Percentiles rank a stretch among this genome's conserved stretches.
Evolutionary conservation across 2,329 filamentous ascomycete species (phyloP).

Genomic region (Lizonia empirigonia): DNA sequence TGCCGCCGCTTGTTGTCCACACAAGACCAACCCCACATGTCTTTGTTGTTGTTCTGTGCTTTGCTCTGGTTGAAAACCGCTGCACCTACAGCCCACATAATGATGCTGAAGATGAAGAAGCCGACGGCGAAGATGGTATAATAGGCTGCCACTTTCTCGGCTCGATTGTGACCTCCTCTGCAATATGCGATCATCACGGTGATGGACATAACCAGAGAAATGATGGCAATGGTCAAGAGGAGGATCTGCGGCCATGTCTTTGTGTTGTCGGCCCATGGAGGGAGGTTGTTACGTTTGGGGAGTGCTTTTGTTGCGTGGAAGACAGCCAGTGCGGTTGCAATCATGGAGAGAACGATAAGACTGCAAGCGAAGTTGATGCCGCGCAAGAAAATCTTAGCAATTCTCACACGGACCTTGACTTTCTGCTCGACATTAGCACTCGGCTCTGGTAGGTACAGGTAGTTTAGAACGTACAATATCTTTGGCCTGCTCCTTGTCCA

Average conservation of each 20-base stretch:
- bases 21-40: constrained; percentile 99
- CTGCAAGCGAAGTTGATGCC: constrained; percentile 97
- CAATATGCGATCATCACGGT: constrained; percentile 84
- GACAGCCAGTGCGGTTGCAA: constrained; percentile 85
- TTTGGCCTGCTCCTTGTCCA: constrained; percentile 84
- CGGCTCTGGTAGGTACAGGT: neutral
- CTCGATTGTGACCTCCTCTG: constrained; percentile 82
- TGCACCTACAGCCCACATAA: constrained; percentile 90
- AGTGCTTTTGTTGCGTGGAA: constrained; percentile 86
- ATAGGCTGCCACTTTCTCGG: constrained; percentile 92
- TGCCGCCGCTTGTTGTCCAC: constrained; percentile 81
- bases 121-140: constrained; percentile 92
- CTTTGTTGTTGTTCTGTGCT: constrained; percentile 74
- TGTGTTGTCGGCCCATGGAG: constrained; percentile 81
- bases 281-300: constrained; percentile 76
- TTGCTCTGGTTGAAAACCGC: constrained; percentile 81
- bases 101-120: constrained; percentile 90
- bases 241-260: constrained; percentile 88
- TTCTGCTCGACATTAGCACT: constrained; percentile 65
- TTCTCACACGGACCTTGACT: constrained; percentile 86
- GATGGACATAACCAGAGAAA: constrained; percentile 81
- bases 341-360: constrained; percentile 89
- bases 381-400: constrained; percentile 94
- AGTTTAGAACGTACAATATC: constrained; percentile 75
- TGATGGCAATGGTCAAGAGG: constrained; percentile 75